Base-by-base conservation (phyloP, 2,329 filamentous ascomycete genomes). In the Tolypocladium sp. region DNA sequence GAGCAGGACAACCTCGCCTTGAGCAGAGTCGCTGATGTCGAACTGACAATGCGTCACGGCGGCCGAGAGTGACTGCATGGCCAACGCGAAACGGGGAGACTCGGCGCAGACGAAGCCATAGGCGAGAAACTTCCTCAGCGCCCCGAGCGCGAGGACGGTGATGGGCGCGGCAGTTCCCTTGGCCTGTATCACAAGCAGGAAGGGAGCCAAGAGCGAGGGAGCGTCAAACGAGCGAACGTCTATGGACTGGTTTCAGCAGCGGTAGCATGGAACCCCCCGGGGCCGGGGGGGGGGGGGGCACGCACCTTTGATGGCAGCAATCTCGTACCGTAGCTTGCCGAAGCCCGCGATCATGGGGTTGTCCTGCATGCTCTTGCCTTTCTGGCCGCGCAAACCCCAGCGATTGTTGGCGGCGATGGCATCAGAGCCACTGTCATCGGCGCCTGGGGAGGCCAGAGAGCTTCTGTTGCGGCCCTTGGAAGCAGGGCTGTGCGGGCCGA, bases 31-130 rank as follows among this genome's bases (percentile, higher is more conserved):
- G 71, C 91, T 97, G 33, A 94, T 93, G 74, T 97, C 94, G 69
- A 99, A 99, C 61, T 95, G 88, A 70, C 94, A 99, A 72, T 99
- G 93, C 55, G 94, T 99, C 63, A 99, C 94, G 8, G 94, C 94
- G 20, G 92, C 91, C 20, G 93, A 96, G 35, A 99, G 80, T 5
- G 92, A 86, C 73, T 97, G 94, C 91, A 99, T 96, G 20, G 91
- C 94, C 64, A 94, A 82, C 12, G 90, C 83, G 62, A 97, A 90
- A 58, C 92, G 84, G n/a, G 92, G 93, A 30, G 92, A 97, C 54
- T 87, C 82, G 58, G 85, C 84, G 62, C 87, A 88, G 66, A 99
- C 89, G 67, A 99, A 90, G 61, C 93, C 91, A 73, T 99, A 99
- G 6, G 92, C 89, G 62, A 99, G 87, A 76, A 99, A 97, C 73